phyloP scores from a whole-genome alignment of 2,329 filamentous ascomycete species.

The Monascus ruber region DNA sequence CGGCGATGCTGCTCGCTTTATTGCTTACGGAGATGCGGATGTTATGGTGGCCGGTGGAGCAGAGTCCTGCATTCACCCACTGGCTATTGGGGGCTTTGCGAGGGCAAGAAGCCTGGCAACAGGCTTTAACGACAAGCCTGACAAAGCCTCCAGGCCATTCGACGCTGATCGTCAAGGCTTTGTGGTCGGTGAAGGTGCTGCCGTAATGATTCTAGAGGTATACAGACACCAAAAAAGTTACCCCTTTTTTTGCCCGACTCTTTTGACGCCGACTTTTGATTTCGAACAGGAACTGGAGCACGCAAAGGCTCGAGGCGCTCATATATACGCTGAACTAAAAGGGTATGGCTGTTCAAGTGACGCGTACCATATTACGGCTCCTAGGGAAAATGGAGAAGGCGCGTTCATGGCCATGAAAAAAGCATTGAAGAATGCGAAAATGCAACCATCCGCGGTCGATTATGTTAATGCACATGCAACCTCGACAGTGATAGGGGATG shows the following conservation, averaged over 20 bases:
- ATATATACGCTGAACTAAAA: slow-evolving; percentile 76
- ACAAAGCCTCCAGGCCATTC: slow-evolving; percentile 71
- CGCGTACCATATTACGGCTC: slow-evolving; percentile 87
- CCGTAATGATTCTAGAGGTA: slow-evolving; percentile 72
- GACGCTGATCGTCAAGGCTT: slow-evolving; percentile 72
- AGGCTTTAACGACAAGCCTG: slow-evolving; percentile 61
- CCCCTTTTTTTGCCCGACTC: slow-evolving; percentile 2
- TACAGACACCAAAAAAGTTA: slow-evolving; percentile 1
- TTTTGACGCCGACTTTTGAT: background rate
- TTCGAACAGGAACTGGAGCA: slow-evolving; percentile 63
- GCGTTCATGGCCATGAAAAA: slow-evolving; percentile 76
- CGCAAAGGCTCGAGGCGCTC: slow-evolving; percentile 64
- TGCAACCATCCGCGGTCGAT: slow-evolving; percentile 61
- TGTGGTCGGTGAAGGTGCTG: slow-evolving; percentile 86
- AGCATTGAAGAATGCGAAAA: slow-evolving; percentile 60
- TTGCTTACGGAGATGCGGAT: slow-evolving; percentile 80
- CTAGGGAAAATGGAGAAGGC: slow-evolving; percentile 68
- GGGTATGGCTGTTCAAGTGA: slow-evolving; percentile 89
- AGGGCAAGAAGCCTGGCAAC: slow-evolving; percentile 78
- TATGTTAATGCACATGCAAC: slow-evolving; percentile 97
- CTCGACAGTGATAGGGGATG: slow-evolving; percentile 72
- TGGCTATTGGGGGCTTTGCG: slow-evolving; percentile 85
- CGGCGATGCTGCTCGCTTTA: slow-evolving; percentile 85
- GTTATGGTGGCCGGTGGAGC: slow-evolving; percentile 95
- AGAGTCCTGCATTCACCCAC: slow-evolving; percentile 89